A percentile compares a stretch with the other conserved stretches of the same genome.
Evolutionary conservation across 1,284 basidiomycete species (phyloP).

Genomic region (Cutaneotrichosporon mucoides): DNA sequence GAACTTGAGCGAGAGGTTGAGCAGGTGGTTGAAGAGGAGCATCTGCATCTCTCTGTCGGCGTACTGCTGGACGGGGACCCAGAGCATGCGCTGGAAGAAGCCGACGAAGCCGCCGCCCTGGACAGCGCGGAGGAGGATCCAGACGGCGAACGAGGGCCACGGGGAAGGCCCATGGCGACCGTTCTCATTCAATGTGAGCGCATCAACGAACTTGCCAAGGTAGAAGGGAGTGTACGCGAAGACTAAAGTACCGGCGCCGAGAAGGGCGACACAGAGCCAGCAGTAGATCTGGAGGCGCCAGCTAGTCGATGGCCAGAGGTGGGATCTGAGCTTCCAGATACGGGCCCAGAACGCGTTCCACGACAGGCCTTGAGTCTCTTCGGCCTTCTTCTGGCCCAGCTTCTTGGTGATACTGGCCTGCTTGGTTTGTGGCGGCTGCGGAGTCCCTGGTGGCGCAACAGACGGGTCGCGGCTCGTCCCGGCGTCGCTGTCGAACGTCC

Average conservation of each 20-base stretch:
- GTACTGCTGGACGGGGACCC: slow-evolving; percentile 90
- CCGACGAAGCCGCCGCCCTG: slow-evolving; percentile 58
- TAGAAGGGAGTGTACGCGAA: slow-evolving; percentile 33
- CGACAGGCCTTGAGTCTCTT: slow-evolving; percentile 20
- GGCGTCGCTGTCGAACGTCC: slow-evolving; percentile 28
- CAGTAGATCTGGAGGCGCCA: slow-evolving; percentile 34
- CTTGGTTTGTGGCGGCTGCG: slow-evolving; percentile 3
- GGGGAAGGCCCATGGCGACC: slow-evolving; percentile 9
- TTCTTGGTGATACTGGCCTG: slow-evolving; percentile 35
- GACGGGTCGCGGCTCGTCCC: slow-evolving; percentile 9
- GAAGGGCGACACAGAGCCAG: slow-evolving; percentile 26
- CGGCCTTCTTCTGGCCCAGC: slow-evolving; percentile 35
- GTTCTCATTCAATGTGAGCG: slow-evolving; percentile 23
- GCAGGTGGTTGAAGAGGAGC: slow-evolving; percentile 86
- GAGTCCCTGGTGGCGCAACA: neutral
- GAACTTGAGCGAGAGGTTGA: slow-evolving; percentile 85
- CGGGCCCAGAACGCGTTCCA: slow-evolving; percentile 33
- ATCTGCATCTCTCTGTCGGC: slow-evolving; percentile 89
- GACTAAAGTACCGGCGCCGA: slow-evolving; percentile 21
- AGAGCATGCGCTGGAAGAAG: slow-evolving; percentile 91
- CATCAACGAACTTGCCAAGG: slow-evolving; percentile 33
- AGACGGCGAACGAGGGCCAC: slow-evolving; percentile 34
- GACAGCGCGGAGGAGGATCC: slow-evolving; percentile 30
- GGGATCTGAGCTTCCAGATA: slow-evolving; percentile 33
- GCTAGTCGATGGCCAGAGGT: slow-evolving; percentile 44